Evolutionary conservation across 2,329 filamentous ascomycete genomes (phyloP).

Genomic region (Colletotrichum shisoi): DNA sequence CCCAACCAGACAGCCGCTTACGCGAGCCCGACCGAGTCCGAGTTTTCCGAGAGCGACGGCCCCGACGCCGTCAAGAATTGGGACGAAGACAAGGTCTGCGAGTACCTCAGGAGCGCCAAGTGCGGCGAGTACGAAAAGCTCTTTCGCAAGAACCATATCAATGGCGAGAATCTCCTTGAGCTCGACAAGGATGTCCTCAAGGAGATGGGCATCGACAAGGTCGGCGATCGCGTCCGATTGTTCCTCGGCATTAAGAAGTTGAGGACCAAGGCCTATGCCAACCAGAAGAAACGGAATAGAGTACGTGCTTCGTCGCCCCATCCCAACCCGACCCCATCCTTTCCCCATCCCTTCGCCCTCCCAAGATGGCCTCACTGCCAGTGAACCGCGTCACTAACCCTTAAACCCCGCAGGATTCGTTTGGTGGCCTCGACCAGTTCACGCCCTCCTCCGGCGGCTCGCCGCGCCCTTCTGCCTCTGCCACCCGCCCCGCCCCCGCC

Average conservation of each 20-base stretch:
- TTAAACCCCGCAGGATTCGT: slow-evolving; percentile 71
- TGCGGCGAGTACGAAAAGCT: slow-evolving; percentile 92
- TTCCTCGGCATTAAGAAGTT: slow-evolving; percentile 86
- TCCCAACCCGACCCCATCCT: not conserved
- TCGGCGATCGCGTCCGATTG: slow-evolving; percentile 92
- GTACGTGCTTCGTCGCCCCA: slow-evolving; percentile 58
- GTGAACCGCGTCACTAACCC: not conserved
- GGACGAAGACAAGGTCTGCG: slow-evolving; percentile 90
- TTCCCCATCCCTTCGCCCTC: not conserved
- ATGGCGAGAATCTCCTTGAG: slow-evolving; percentile 93
- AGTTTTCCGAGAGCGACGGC: slow-evolving; percentile 84
- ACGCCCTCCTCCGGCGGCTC: slow-evolving; percentile 68
- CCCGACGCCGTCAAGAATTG: slow-evolving; percentile 81
- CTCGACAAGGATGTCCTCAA: slow-evolving; percentile 96
- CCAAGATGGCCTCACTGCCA: not conserved
- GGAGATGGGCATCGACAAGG: slow-evolving; percentile 98
- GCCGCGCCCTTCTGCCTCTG: slow-evolving; percentile 67
- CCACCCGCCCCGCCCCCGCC: slow-evolving; percentile 50
- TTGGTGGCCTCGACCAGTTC: slow-evolving; percentile 77
- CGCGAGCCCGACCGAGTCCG: slow-evolving; percentile 87
- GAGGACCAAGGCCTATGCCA: slow-evolving; percentile 76
- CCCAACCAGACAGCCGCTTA: slow-evolving; percentile 65
- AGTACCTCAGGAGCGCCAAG: slow-evolving; percentile 90
- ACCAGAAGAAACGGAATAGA: slow-evolving; percentile 83
- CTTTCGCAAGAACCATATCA: slow-evolving; percentile 93